Conservation (phyloP, 352 stramenopile genomes). For the Pilasporangium apinafurcum region DNA sequence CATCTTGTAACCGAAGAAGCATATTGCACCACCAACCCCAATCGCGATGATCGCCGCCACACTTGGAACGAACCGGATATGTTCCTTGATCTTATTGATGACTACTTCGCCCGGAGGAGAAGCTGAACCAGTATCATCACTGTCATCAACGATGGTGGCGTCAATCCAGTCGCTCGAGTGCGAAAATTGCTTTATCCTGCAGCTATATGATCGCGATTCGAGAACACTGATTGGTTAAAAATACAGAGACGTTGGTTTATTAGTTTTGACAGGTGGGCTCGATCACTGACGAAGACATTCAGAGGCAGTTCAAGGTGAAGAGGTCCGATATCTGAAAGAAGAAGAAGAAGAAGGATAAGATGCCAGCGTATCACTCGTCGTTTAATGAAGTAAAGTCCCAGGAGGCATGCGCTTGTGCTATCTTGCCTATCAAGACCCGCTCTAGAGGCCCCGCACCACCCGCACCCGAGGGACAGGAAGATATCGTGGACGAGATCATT, state of each 20-base stretch:
- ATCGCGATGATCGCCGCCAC: slow-evolving; percentile 32
- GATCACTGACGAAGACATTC: no score
- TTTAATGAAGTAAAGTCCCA: slow-evolving; percentile 67
- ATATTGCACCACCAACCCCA: slow-evolving; percentile 17
- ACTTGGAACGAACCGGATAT: no score
- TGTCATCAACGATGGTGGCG: no score
- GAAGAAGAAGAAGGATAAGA: slow-evolving; percentile 6
- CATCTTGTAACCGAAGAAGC: slow-evolving; percentile 43
- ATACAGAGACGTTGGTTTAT: no score
- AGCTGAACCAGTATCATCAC: no score
- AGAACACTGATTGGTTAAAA: no score
- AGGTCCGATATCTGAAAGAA: not conserved
- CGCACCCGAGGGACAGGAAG: slow-evolving; percentile 69
- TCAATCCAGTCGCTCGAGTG: no score
- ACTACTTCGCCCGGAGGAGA: no score
- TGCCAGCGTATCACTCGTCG: slow-evolving; percentile 92
- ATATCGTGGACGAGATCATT: slow-evolving; percentile 93
- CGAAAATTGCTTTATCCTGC: no score
- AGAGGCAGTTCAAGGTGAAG: not conserved
- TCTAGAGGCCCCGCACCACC: slow-evolving; percentile 80
- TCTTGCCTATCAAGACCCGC: slow-evolving; percentile 89
- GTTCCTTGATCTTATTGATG: no score
- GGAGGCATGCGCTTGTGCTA: slow-evolving; percentile 80
- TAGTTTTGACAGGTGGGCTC: no score
- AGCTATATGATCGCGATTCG: no score